Evolutionary conservation across 2,329 filamentous ascomycete genomes (phyloP), one percentile per base, ranked within the genome.

Genomic region (Nakataea oryzae): DNA sequence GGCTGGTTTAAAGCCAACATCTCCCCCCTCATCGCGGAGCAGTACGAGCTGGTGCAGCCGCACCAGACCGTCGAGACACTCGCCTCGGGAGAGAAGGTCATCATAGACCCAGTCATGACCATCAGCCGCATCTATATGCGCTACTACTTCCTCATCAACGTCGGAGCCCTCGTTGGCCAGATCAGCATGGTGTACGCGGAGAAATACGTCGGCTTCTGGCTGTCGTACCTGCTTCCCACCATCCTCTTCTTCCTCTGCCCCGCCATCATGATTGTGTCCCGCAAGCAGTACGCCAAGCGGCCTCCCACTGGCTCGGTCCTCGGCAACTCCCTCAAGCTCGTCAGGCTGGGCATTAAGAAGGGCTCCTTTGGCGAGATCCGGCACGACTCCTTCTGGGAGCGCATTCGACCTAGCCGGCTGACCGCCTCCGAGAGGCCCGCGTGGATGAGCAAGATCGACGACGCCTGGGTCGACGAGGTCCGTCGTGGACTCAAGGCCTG

Each of bases 1-100:
- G 89, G 89, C 65, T 88, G 89, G 69, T 91, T 93, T 82, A 93
- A 93, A 78, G 84, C 87, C 65, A 93, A 93, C 70, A 88, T 93
- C 55, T 86, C 86, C 0, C 86, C 87, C 0, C 76, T 90, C n/a
- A 82, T 91, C 62, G 87, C 87, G n/a, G 88, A 91, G 68, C 87
- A 91, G 72, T 61, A 61, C 17, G 60, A 61, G 28, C 86, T 87
- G 70, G 78, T 77, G 34, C 81, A 85, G 62, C 80, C 77, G 4
- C 81, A 78, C 63, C 81, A 85, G 65, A 80, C 78, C 58, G 79
- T 90, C 62, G 77, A 82, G 66, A 81, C 78, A 2, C 75, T 78
- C 50, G 73, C 75, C 17, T 78, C 73, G 8, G 88, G 88, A 60
- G 81, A 89, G 73, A 84, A 85, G 24, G 86, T 90, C 65, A 87